Conservation (phyloP, 257 asterid genomes). For the Knoxia roxburghii region DNA sequence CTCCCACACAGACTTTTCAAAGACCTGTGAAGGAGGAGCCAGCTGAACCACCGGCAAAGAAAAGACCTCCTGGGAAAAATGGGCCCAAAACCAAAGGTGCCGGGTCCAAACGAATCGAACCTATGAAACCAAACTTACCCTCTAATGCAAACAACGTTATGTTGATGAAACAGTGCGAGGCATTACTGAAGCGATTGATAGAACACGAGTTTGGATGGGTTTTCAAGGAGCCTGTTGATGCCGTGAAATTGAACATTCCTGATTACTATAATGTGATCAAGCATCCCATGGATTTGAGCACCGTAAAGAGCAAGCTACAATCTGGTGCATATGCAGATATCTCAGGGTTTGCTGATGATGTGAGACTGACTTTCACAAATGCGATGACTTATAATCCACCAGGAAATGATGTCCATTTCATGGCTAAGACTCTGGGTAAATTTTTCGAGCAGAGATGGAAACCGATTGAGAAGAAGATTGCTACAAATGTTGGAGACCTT, state of each 20-base stretch:
- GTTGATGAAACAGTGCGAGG: conserved; percentile 66
- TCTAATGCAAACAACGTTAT: conserved; percentile 36
- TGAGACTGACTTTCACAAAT: conserved; percentile 67
- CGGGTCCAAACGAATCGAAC: conserved; percentile 31
- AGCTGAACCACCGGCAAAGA: conserved; percentile 33
- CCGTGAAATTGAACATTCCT: conserved; percentile 53
- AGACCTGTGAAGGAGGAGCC: conserved; percentile 26
- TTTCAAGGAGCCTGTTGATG: conserved; percentile 73
- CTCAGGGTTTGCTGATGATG: conserved; percentile 67
- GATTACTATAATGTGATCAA: conserved; percentile 66
- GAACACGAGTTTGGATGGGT: conserved; percentile 53
- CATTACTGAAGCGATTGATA: conserved; percentile 49
- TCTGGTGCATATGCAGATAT: conserved; percentile 53
- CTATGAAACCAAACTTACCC: conserved; percentile 17
- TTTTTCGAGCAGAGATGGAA: conserved; percentile 75
- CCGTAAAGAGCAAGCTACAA: conserved; percentile 49
- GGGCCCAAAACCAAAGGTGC: conserved; percentile 55
- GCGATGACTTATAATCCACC: conserved; percentile 74
- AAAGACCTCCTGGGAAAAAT: conserved; percentile 46
- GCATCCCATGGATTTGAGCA: conserved; percentile 95
- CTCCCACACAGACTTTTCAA: conserved; percentile 34
- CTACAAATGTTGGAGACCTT: conserved; percentile 24
- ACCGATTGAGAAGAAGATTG: conserved; percentile 59
- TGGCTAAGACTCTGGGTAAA: conserved; percentile 52
- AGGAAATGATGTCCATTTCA: conserved; percentile 50